Conservation (phyloP, 805 yeast species). For the Blastobotrys terrestris region DNA sequence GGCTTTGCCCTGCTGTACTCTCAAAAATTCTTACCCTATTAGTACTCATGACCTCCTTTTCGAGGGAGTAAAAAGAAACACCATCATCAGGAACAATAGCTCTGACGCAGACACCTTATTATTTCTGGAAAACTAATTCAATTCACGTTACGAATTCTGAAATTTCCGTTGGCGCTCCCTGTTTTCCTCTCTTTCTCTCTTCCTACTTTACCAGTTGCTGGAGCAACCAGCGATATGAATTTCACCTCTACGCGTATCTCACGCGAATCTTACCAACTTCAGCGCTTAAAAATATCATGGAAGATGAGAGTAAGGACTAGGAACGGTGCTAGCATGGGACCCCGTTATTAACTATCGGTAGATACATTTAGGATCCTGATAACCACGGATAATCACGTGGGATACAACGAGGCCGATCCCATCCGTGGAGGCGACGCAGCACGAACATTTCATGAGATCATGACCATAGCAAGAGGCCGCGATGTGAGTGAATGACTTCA, state of each 20-base stretch:
- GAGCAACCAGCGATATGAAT: neutral
- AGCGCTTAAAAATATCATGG: neutral
- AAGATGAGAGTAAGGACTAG: neutral
- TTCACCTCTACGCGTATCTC: neutral
- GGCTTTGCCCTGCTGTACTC: too few relatives aligned
- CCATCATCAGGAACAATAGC: too few relatives aligned
- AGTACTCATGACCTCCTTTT: too few relatives aligned
- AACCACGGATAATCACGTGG: constrained; percentile 96
- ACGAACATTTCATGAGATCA: constrained; percentile 78
- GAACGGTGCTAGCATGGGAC: constrained; percentile 9
- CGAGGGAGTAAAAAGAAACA: too few relatives aligned
- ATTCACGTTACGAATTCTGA: too few relatives aligned
- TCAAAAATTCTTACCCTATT: too few relatives aligned
- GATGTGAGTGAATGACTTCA: constrained; percentile 39
- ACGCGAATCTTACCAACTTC: neutral
- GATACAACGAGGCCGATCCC: constrained; percentile 84
- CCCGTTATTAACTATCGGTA: constrained; percentile 35
- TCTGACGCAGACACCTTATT: too few relatives aligned
- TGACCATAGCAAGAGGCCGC: constrained; percentile 56
- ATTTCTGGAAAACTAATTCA: too few relatives aligned
- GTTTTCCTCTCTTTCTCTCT: too few relatives aligned
- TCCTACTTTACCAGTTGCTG: too few relatives aligned
- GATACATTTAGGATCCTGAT: constrained; percentile 72
- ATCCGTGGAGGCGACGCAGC: constrained; percentile 87
- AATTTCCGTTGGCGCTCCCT: too few relatives aligned